Evolutionary conservation across 2,329 filamentous ascomycete genomes (phyloP), one percentile per base, ranked within the genome.

Genomic region (Scleromitrula shiraiana): DNA sequence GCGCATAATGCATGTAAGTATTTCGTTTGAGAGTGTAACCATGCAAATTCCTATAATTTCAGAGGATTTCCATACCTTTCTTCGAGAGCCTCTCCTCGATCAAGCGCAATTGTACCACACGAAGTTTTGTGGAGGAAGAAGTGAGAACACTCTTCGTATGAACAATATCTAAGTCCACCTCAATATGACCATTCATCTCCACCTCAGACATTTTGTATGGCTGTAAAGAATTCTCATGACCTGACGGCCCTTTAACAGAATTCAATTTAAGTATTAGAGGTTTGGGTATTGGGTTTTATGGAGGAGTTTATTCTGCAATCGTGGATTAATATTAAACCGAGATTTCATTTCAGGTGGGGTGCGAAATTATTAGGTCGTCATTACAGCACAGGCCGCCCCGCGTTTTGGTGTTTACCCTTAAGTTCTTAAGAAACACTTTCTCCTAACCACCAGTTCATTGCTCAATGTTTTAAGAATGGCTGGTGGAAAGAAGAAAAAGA

Each of bases 401-500:
- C 45, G 45, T 47, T 42, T 47, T 22, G 42, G 14, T 29, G 40
- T 41, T 47, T 47, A 23, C 10, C 24, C 14, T 23, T 40, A 17
- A 30, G 19, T 23, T 19, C 33, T 42, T 20, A 30, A 17, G 30
- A 14, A 30, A 49, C 32, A 49, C 20, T 20, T 37, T 30, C 9
- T 14, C 10, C 32, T 30, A 33, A 44, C 33, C 10, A 35, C 37
- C 15, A 19, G 17, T n/a, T 30, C 26, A 36, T 45, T 17, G 17
- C 40, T 29, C 39, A 6, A 38, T 35, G 20, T 27, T 17, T 15
- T 33, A 20, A 46, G 8, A 2, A 91, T 91, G 86, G 83, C 85
- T 49, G 74, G 72, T 36, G 68, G 70, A 51, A 82, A 74, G 62
- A 85, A 88, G 68, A 95, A 95, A 71, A 95, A 96, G 74, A 97